A percentile compares a stretch with the other conserved stretches of the same genome.
phyloP scores from a whole-genome alignment of 257 asterid species.

The Nicotiana knightiana region DNA sequence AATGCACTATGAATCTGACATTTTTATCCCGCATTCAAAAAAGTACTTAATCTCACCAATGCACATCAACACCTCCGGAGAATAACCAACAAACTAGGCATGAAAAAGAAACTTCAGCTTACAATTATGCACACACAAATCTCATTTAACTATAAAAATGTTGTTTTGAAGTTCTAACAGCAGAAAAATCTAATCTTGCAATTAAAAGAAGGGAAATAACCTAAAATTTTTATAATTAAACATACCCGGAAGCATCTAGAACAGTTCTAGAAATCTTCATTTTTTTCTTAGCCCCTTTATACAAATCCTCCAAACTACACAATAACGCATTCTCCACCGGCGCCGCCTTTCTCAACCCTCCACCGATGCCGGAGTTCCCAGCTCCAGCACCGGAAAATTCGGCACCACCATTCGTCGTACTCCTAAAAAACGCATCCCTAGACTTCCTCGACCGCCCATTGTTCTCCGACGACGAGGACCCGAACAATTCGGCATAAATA shows the following conservation, averaged over 20 bases:
- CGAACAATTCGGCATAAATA: slow-evolving; percentile 78
- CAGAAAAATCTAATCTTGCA: slow-evolving; percentile 2
- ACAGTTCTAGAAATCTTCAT: slow-evolving; percentile 85
- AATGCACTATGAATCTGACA: not conserved
- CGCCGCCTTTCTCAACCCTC: slow-evolving; percentile 57
- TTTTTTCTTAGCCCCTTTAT: slow-evolving; percentile 69
- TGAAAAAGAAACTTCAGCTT: not conserved
- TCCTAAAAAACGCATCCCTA: slow-evolving; percentile 61
- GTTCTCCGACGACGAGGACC: slow-evolving; percentile 34
- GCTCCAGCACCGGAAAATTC: slow-evolving; percentile 26
- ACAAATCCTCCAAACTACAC: slow-evolving; percentile 92
- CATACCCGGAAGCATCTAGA: slow-evolving; percentile 71
- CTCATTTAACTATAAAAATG: not conserved
- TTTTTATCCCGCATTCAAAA: not conserved
- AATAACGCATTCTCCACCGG: slow-evolving; percentile 64
- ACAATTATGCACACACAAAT: not conserved
- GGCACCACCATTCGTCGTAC: slow-evolving; percentile 48
- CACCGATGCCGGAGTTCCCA: slow-evolving; percentile 23
- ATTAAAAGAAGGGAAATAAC: not conserved
- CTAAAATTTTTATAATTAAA: not conserved
- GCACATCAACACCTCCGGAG: not conserved
- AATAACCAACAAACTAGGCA: not conserved
- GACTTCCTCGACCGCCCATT: slow-evolving; percentile 32
- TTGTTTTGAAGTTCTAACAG: not conserved
- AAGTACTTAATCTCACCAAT: not conserved